These are phyloP conservation scores for Rhizopogon rudus DNA, from an alignment of 768 basidiomycete genomes.

Conservation along the genomic window DNA sequence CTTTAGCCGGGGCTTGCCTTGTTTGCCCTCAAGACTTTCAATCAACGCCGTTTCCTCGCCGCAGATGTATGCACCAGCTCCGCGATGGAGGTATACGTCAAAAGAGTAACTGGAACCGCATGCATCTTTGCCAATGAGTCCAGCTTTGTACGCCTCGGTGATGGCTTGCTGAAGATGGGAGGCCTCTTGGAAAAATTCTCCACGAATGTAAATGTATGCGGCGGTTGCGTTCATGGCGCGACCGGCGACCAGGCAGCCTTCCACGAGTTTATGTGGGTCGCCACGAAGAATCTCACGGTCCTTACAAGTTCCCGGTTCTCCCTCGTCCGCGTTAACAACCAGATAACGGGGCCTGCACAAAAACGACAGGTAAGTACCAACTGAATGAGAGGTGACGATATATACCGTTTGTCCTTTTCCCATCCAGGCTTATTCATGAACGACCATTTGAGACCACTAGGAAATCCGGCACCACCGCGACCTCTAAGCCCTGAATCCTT, in stretches of 20 bases:
- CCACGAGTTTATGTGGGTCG: conserved; percentile 97
- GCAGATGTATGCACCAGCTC: conserved; percentile 97
- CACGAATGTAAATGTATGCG: conserved; percentile 99
- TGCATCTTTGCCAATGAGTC: conserved; percentile 84
- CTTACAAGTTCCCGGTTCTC: conserved; percentile 98
- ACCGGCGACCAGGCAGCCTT: conserved; percentile 96
- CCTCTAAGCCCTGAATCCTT: conserved; percentile 96
- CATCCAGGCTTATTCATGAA: conserved; percentile 99
- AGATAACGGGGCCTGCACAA: conserved; percentile 82
- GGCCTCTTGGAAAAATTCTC: conserved; percentile 96
- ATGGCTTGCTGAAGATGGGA: conserved; percentile 93
- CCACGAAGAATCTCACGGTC: conserved; percentile 97
- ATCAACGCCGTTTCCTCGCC: conserved; percentile 98
- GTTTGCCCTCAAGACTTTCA: conserved; percentile 96
- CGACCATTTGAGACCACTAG: conserved; percentile 94
- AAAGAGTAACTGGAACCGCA: conserved; percentile 93
- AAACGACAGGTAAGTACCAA: not conserved
- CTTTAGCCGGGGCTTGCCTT: conserved; percentile 96
- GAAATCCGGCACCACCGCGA: conserved; percentile 95
- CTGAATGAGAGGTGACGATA: not conserved
- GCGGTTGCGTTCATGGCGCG: conserved; percentile 96
- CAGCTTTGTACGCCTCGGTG: conserved; percentile 87
- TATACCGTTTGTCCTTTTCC: conserved; percentile 86
- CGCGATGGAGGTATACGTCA: conserved; percentile 97
- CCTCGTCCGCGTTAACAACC: conserved; percentile 97